Base-by-base conservation (phyloP, 345 rosid genomes). In the Moricandia moricandioides region DNA sequence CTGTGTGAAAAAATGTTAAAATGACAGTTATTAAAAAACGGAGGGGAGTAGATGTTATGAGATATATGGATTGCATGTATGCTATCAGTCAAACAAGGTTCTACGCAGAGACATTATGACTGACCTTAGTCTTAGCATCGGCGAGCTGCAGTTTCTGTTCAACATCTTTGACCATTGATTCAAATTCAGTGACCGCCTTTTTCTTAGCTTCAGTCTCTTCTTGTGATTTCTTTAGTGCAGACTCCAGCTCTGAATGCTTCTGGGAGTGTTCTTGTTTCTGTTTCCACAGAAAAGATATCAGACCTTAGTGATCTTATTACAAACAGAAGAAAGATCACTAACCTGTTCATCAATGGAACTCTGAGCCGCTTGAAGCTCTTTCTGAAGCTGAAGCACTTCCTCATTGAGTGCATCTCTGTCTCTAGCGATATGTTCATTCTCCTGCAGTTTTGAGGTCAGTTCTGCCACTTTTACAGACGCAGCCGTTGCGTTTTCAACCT, bases 91-190 rank as follows among this genome's bases (percentile, higher is more conserved):
- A 26, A 71, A 27, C 4, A 71, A 31, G 30, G 60, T 63, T 70
- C 52, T 64, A 16, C 2, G 0, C 2, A 7, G 61, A 45, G 39
- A 47, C 34, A 45, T 39, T 71, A 27, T 74, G 80, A 73, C 91
- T 74, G 9, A 86, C 97, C 95, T 93, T 86, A 62, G 75, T 66
- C 81, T 87, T 87, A 60, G 88, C 85, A 69, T 89, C 84, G 6
- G 88, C 82, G 3, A 75, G 72, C 71, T 85, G 87, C 84, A 89
- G 66, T 84, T 90, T 91, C 79, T 85, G 85, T 81, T 86, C 83
- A 57, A 92, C 90, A 65, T 88, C 95, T 61, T 83, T 87, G 55
- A 91, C 72, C 73, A 81, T 81, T 52, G 83, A 79, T 73, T 87
- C 90, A 3, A 86, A 85, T 65, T 62, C 74, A 49, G 63, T 11